Conservation (phyloP, 2,329 filamentous ascomycete genomes). For the Alternaria triticimaculans region DNA sequence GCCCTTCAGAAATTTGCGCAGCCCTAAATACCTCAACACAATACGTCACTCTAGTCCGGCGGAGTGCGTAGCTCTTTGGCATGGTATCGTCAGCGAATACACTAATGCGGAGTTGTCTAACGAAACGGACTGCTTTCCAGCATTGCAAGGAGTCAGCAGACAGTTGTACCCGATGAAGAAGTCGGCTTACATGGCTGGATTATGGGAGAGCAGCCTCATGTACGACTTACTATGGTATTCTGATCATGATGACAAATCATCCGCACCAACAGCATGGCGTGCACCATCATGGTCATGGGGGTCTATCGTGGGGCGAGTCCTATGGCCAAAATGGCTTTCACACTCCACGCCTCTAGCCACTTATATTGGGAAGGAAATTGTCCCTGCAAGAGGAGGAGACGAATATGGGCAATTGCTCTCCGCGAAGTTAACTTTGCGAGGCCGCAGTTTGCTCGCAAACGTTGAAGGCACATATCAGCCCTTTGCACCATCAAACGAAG, state of each 20-base stretch:
- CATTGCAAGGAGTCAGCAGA: constrained; percentile 7
- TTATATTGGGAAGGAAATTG: neutral
- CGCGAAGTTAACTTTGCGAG: neutral
- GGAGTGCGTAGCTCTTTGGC: neutral
- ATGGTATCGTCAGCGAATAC: neutral
- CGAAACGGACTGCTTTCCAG: constrained; percentile 5
- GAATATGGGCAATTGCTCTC: neutral
- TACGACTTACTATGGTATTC: neutral
- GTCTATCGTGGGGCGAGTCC: neutral
- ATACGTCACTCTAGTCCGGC: neutral
- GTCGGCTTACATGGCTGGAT: constrained; percentile 1
- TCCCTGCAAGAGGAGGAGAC: neutral
- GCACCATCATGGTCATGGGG: constrained; percentile 12
- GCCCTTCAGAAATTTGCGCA: neutral
- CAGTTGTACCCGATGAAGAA: neutral
- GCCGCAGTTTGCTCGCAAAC: neutral
- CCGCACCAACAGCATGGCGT: neutral
- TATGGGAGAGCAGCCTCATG: constrained; percentile 1
- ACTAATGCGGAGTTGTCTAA: neutral
- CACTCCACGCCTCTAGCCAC: neutral
- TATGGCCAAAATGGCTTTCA: neutral
- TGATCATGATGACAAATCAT: neutral
- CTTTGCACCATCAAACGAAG: neutral
- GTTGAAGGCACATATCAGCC: neutral
- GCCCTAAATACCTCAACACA: neutral